Conservation (phyloP, 2,329 filamentous ascomycete species). For the Nemania sp. region DNA sequence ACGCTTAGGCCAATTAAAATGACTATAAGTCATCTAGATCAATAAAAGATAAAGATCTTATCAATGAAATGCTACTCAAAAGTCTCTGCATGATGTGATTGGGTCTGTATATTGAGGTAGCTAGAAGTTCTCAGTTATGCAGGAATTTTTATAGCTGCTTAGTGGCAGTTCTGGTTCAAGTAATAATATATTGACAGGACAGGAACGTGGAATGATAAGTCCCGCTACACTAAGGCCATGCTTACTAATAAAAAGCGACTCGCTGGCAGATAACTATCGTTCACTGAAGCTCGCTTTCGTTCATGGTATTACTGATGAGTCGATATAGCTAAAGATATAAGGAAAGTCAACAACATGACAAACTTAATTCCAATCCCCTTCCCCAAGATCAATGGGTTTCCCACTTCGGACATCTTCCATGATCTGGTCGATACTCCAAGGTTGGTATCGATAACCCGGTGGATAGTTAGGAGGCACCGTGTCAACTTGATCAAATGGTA, state of each 20-base stretch:
- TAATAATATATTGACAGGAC: background rate
- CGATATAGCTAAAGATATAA: background rate
- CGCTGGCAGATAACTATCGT: background rate
- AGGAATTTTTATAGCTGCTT: no score
- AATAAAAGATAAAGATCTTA: background rate
- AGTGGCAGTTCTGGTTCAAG: no score
- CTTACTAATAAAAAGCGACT: background rate
- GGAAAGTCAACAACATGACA: background rate
- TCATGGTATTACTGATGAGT: background rate
- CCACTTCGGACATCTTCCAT: slow-evolving; percentile 54
- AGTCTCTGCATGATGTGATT: background rate
- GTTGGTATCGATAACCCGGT: slow-evolving; percentile 52
- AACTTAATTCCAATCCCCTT: slow-evolving; percentile 49
- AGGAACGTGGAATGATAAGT: background rate
- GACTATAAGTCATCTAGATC: background rate
- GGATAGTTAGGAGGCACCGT: slow-evolving; percentile 53
- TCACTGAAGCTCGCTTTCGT: background rate
- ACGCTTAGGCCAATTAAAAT: slow-evolving; percentile 38
- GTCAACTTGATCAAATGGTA: slow-evolving; percentile 49
- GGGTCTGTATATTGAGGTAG: background rate
- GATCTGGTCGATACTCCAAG: slow-evolving; percentile 58
- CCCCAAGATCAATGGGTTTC: slow-evolving; percentile 51
- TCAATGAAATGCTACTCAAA: background rate
- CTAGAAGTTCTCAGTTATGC: no score
- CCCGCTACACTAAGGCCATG: background rate